These are phyloP conservation scores for Stagonosporopsis vannaccii DNA, from an alignment of 2,329 filamentous ascomycete species.

Conservation along the genomic window DNA sequence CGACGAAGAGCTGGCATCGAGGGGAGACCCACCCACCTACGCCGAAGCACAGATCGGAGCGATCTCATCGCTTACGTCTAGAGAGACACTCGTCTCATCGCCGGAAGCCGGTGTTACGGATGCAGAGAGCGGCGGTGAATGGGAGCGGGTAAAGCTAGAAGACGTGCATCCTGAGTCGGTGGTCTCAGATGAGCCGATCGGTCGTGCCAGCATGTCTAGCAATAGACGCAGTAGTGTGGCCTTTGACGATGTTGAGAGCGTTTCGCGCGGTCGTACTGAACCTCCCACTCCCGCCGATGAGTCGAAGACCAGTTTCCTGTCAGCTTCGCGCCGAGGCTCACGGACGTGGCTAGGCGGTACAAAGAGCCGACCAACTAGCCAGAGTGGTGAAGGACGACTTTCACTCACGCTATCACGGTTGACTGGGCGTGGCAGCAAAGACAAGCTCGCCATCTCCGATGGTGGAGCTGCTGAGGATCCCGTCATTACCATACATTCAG, in stretches of 20 bases:
- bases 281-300: constrained; percentile 56
- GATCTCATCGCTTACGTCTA: constrained; percentile 34
- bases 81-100: constrained; percentile 38
- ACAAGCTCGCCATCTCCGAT: constrained; percentile 46
- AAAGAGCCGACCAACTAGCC: constrained; percentile 54
- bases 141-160: constrained; percentile 28
- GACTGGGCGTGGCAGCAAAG: constrained; percentile 52
- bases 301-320: constrained; percentile 42
- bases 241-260: constrained; percentile 49
- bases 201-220: constrained; percentile 48
- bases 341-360: constrained; percentile 40
- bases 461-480: constrained; percentile 32
- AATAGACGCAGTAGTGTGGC: constrained; percentile 51
- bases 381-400: constrained; percentile 51
- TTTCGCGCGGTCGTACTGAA: constrained; percentile 41
- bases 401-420: constrained; percentile 52
- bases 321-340: constrained; percentile 43
- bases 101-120: constrained; percentile 9
- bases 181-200: constrained; percentile 31
- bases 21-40: constrained; percentile 52
- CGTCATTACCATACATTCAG: constrained; percentile 37
- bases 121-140: constrained; percentile 30
- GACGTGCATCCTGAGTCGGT: constrained; percentile 26
- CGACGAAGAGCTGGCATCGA: constrained; percentile 66
- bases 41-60: constrained; percentile 40